These are phyloP conservation scores for Pseudopediastrum boryanum DNA, from an alignment of 139 green algal species.

Conservation along the genomic window DNA sequence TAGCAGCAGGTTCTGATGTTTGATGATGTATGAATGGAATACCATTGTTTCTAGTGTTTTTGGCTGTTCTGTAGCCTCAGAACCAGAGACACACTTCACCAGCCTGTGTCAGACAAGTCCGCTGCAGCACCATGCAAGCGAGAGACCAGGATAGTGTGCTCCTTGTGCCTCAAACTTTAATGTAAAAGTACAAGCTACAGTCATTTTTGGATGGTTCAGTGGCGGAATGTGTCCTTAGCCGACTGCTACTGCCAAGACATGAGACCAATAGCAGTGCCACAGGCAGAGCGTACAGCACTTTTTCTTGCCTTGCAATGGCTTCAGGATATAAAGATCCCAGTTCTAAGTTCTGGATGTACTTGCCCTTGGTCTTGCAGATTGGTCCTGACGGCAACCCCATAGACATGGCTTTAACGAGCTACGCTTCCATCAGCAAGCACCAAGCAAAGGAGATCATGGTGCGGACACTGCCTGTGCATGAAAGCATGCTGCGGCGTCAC, in stretches of 20 bases:
- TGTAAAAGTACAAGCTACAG: not conserved
- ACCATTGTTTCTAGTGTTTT: not conserved
- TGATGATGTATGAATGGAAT: not conserved
- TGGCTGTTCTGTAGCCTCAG: not conserved
- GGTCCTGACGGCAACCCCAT: no score
- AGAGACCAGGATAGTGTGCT: not conserved
- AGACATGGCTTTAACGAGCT: no score
- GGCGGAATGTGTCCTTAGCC: no score
- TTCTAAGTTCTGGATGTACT: no score
- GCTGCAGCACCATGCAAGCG: not conserved
- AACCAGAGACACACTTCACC: no score
- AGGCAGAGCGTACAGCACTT: no score
- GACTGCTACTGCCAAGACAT: no score
- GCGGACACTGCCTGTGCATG: conserved; percentile 32
- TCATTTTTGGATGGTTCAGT: not conserved
- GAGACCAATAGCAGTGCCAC: no score
- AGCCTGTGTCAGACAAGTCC: no score
- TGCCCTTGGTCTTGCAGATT: no score
- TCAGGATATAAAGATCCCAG: no score
- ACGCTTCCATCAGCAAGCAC: not conserved
- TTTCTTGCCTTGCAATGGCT: no score
- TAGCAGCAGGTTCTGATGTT: not conserved
- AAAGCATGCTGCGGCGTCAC: conserved; percentile 34
- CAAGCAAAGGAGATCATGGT: conserved; percentile 38
- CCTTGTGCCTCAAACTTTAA: not conserved